Conservation (phyloP, 2,329 filamentous ascomycete species). For the Epichloe amarillans region DNA sequence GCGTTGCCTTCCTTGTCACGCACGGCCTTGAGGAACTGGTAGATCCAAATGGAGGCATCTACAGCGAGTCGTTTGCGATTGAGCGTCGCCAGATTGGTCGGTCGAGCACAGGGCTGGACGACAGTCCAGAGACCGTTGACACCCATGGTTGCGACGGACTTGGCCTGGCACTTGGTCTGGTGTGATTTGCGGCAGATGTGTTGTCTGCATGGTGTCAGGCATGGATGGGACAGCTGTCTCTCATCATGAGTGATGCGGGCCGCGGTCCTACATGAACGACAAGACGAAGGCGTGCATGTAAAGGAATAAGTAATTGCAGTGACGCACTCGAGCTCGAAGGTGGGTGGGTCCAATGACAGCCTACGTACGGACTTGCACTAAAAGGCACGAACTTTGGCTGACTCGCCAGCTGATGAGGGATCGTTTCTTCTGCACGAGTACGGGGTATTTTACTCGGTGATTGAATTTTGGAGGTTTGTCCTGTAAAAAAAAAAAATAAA, state of each 20-base stretch:
- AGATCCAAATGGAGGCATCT: constrained; percentile 98
- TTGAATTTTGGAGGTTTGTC: too few relatives aligned
- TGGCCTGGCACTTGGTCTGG: neutral
- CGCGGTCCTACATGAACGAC: neutral
- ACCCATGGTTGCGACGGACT: constrained; percentile 53
- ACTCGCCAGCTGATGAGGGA: too few relatives aligned
- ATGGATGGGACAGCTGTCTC: neutral
- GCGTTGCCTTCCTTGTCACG: constrained; percentile 98
- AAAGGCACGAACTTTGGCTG: too few relatives aligned
- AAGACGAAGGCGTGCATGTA: neutral
- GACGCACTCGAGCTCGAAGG: neutral
- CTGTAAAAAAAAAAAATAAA: too few relatives aligned
- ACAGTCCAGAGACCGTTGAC: constrained; percentile 97
- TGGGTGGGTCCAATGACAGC: neutral
- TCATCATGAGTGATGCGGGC: neutral
- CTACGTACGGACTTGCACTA: too few relatives aligned
- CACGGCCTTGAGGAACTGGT: constrained; percentile 97
- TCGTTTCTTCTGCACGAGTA: too few relatives aligned
- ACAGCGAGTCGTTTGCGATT: constrained; percentile 94
- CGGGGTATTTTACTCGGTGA: too few relatives aligned
- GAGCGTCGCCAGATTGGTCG: constrained; percentile 89
- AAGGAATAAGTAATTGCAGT: neutral
- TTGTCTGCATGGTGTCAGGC: neutral
- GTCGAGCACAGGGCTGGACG: constrained; percentile 84
- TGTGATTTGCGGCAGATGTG: neutral